phyloP scores from a whole-genome alignment of 306 rosid genomes.

The Pyrus betulifolia region DNA sequence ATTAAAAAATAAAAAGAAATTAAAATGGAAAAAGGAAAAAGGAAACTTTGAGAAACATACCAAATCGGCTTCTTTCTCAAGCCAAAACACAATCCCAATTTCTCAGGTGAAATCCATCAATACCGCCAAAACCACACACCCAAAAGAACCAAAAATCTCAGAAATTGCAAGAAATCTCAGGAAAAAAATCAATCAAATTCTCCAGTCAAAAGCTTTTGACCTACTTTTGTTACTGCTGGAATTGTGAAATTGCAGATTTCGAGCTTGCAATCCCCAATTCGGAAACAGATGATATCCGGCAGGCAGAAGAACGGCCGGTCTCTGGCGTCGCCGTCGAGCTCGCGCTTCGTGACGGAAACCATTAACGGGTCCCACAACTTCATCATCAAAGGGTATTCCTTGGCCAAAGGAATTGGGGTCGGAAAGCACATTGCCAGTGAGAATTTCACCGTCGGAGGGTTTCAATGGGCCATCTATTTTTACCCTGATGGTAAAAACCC shows the following conservation, averaged over 20 bases:
- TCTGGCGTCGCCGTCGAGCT: slow-evolving; percentile 61
- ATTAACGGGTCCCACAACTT: slow-evolving; percentile 95
- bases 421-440: slow-evolving; percentile 96
- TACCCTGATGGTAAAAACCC: slow-evolving; percentile 96
- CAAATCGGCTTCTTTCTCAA: background rate
- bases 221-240: background rate
- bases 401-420: slow-evolving; percentile 90
- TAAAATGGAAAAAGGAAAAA: too few relatives aligned
- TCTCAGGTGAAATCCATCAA: background rate
- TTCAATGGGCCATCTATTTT: slow-evolving; percentile 93
- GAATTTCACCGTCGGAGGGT: slow-evolving; percentile 85
- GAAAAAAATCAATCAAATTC: background rate
- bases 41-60: background rate
- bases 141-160: background rate
- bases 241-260: background rate
- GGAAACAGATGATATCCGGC: background rate
- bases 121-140: background rate
- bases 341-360: slow-evolving; percentile 86
- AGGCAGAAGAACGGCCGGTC: slow-evolving; percentile 12
- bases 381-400: slow-evolving; percentile 74
- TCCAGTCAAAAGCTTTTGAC: background rate
- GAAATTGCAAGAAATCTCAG: background rate
- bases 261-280: background rate
- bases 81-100: background rate
- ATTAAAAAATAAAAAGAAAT: too few relatives aligned